Base-by-base conservation (phyloP, 1,139 yeast genomes). In the Candida labiduridarum region DNA sequence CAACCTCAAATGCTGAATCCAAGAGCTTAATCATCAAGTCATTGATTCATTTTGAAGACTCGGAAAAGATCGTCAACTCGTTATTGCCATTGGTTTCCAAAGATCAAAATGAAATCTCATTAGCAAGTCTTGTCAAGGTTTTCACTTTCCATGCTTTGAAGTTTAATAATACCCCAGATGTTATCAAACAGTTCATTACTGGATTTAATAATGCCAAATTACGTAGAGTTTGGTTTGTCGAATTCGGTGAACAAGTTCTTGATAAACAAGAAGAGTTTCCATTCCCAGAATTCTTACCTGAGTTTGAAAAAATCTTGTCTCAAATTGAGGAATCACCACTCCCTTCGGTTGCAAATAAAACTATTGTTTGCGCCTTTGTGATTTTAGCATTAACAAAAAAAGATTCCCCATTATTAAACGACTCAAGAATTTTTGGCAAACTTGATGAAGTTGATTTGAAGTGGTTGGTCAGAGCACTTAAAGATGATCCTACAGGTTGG, bases 51-150 rank as follows among this genome's bases (percentile, higher is more conserved):
- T 38, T 49, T 3, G 15, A 39, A 57, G 63, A 47, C 48, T 79
- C 18, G 58, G 87, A 58, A 5, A 69, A 69, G 30, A 66, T 85
- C 11, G 66, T 82, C 1, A 61, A 69, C 1, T 73, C 69, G 0
- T 61, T 90, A 35, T 56, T 76, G 2, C 77, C 87, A 1, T 68
- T 83, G 15, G 73, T 87, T 8, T 58, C 79, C 1, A 91, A 89
- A 60, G 98, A 92, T 61, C 81, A 83, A 48, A 89, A 90, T 58
- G 98, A 94, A 63, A 41, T 59, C 1, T 83, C 89, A 0, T 72
- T 90, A 46, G 56, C 69, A 2, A 69, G 74, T 5, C 71, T 83
- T 54, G 69, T 86, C n/a, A 65, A 69, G n/a, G 74, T 84, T 0
- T 79, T 80, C 54, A 74, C 79, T 46, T 57, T 59, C 25, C 85